These are phyloP conservation scores for Eucalyptus urophylla DNA, from an alignment of 345 rosid genomes.

Conservation along the genomic window DNA sequence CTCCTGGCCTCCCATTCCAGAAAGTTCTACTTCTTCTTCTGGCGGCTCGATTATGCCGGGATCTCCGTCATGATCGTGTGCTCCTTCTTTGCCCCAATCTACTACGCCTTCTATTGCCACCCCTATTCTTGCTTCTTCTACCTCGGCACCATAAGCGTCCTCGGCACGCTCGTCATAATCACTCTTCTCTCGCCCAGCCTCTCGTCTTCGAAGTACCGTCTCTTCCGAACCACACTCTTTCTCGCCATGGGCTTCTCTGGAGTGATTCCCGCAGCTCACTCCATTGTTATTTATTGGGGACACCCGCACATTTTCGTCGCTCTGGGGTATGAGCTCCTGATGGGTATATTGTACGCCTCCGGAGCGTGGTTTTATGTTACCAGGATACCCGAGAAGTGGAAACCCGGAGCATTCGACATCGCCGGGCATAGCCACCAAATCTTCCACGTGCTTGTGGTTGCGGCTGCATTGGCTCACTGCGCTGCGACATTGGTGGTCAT, in stretches of 20 bases:
- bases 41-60: conserved; percentile 95
- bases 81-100: conserved; percentile 86
- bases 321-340: conserved; percentile 54
- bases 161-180: conserved; percentile 61
- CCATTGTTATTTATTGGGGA: conserved; percentile 56
- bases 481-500: conserved; percentile 62
- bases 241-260: conserved; percentile 88
- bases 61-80: conserved; percentile 87
- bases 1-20: conserved; percentile 89
- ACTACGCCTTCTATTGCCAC: conserved; percentile 74
- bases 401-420: conserved; percentile 87
- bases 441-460: conserved; percentile 84
- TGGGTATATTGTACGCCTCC: conserved; percentile 58
- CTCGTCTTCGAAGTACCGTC: conserved; percentile 48
- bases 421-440: conserved; percentile 98
- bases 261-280: conserved; percentile 67
- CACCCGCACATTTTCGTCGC: conserved; percentile 48
- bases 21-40: conserved; percentile 62
- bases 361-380: conserved; percentile 65
- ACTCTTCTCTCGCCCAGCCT: conserved; percentile 68
- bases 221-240: conserved; percentile 69
- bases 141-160: conserved; percentile 49
- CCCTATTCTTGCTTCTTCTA: conserved; percentile 46
- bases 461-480: conserved; percentile 75
- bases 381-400: conserved; percentile 86